Conservation (phyloP, 2,329 filamentous ascomycete species). For the Anisogramma anomala region DNA sequence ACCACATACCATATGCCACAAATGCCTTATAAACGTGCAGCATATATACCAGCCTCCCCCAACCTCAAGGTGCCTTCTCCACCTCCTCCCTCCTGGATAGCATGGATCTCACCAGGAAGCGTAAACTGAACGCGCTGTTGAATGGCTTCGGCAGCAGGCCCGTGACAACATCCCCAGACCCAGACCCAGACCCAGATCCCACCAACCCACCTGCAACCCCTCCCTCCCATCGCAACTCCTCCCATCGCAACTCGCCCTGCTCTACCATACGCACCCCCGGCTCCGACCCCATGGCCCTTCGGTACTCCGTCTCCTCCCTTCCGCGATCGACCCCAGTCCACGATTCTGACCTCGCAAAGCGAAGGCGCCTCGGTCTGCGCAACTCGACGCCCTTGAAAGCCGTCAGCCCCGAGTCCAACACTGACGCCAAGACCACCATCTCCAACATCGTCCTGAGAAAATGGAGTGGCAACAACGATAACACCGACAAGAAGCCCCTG, state of each 20-base stretch:
- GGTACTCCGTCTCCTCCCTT: slow-evolving; percentile 16
- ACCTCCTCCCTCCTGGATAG: too few relatives aligned
- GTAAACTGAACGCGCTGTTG: slow-evolving; percentile 68
- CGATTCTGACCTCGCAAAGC: slow-evolving; percentile 37
- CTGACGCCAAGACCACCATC: slow-evolving; percentile 22
- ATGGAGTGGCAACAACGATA: slow-evolving; percentile 23
- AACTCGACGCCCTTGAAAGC: slow-evolving; percentile 28
- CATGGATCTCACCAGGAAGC: slow-evolving; percentile 43
- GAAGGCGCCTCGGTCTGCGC: slow-evolving; percentile 37
- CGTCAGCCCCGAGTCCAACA: slow-evolving; percentile 10
- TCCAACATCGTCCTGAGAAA: slow-evolving; percentile 32
- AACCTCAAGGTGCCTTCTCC: too few relatives aligned
- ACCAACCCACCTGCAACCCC: slow-evolving; percentile 20
- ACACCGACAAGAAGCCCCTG: slow-evolving; percentile 18
- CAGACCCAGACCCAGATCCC: slow-evolving; percentile 26
- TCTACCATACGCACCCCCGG: slow-evolving; percentile 13
- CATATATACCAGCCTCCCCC: too few relatives aligned
- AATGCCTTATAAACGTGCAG: too few relatives aligned
- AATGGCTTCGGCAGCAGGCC: slow-evolving; percentile 48
- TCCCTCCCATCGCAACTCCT: slow-evolving; percentile 11
- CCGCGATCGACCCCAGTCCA: slow-evolving; percentile 17
- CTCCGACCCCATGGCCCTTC: slow-evolving; percentile 16
- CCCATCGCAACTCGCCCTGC: slow-evolving; percentile 9
- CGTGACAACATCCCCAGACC: slow-evolving; percentile 25
- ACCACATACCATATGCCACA: too few relatives aligned